Percentiles rank a stretch among this genome's conserved stretches.
These are phyloP conservation scores for Conringia planisiliqua DNA, from an alignment of 345 rosid species.

Conservation along the genomic window DNA sequence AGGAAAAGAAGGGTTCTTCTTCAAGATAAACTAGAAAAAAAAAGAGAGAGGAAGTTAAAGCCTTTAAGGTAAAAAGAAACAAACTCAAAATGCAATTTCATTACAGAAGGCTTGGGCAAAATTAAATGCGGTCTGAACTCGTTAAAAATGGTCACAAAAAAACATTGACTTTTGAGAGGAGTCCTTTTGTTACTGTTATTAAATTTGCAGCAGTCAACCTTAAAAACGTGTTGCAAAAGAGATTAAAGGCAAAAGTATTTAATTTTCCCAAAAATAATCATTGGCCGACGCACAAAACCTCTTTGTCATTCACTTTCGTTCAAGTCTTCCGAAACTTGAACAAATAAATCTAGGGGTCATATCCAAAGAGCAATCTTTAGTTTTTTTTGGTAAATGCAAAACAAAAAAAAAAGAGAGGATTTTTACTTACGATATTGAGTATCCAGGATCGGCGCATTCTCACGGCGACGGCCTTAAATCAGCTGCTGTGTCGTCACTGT, in stretches of 20 bases:
- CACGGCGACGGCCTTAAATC: background rate
- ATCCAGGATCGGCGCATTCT: background rate
- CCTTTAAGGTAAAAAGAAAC: constrained; percentile 1
- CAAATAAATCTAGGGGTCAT: too few relatives aligned
- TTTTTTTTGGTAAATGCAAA: background rate
- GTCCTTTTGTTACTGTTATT: background rate
- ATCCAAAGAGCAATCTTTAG: background rate
- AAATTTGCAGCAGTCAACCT: background rate
- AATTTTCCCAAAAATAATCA: background rate
- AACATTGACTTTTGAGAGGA: too few relatives aligned
- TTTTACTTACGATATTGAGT: background rate
- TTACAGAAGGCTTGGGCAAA: background rate
- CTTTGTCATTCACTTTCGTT: background rate
- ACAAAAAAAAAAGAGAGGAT: background rate
- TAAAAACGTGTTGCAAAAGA: background rate
- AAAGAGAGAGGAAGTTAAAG: background rate
- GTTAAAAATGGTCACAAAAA: background rate
- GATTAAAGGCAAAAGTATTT: background rate
- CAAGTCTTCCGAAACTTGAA: background rate
- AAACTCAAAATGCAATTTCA: background rate
- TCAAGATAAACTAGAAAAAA: background rate
- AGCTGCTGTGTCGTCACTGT: background rate
- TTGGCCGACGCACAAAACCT: background rate
- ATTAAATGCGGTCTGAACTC: background rate
- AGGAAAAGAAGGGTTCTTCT: background rate